These are phyloP conservation scores for Striga hermonthica DNA, from an alignment of 305 asterid genomes.

Conservation along the genomic window DNA sequence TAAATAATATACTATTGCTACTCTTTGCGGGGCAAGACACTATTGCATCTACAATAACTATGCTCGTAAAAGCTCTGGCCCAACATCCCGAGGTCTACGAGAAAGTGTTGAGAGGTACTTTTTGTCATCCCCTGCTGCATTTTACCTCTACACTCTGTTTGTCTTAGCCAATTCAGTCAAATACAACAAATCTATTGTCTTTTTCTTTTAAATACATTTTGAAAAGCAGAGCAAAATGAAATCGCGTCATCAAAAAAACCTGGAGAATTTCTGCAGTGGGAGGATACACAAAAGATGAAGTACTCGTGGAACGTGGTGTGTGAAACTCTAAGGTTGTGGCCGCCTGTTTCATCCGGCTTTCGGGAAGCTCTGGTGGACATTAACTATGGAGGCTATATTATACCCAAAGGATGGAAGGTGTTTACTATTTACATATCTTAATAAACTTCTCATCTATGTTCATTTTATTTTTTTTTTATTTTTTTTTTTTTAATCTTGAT, in stretches of 20 bases:
- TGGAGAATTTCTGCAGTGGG: neutral
- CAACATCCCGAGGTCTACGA: neutral
- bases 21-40: neutral
- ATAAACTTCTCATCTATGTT: too few relatives aligned
- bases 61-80: neutral
- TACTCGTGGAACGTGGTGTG: constrained; percentile 2
- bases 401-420: constrained; percentile 2
- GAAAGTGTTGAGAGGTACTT: neutral
- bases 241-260: neutral
- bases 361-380: neutral
- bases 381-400: neutral
- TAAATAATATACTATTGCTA: neutral
- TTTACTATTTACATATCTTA: too few relatives aligned
- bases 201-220: too few relatives aligned
- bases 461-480: too few relatives aligned
- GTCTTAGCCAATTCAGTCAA: neutral
- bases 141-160: neutral
- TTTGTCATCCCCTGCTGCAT: neutral
- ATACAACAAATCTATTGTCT: neutral
- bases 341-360: neutral
- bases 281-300: neutral
- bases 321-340: neutral
- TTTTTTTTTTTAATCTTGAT: neutral
- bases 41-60: neutral
- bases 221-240: neutral